Base-by-base conservation (phyloP, 2,329 filamentous ascomycete species). In the Tolypocladium album region DNA sequence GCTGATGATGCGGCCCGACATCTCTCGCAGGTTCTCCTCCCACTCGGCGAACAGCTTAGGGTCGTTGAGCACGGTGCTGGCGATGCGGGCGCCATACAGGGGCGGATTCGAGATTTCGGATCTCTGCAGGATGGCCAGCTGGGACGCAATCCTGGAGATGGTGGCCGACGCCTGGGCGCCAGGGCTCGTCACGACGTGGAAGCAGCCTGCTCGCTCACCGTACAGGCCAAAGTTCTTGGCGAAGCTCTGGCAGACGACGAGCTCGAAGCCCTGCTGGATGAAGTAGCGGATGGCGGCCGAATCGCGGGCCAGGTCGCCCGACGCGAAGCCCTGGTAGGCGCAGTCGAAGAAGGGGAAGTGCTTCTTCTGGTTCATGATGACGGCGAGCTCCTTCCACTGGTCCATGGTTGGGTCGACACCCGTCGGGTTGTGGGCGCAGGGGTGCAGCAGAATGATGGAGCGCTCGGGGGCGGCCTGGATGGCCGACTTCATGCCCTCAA, bases 291-390 rank as follows among this genome's bases (percentile, higher is more conserved):
- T 88, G n/a, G 94, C 90, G 80, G 88, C 92, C 64, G 90, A 90
- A 73, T 99, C 94, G 62, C 86, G 85, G 67, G 83, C 81, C 24
- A 97, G 84, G 72, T 95, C 87, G 61, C 94, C 94, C 0, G 94
- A 96, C 3, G 94, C 94, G 73, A 99, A 99, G 60, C 94, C 93
- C 77, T 97, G 94, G 80, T 99, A 99, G 60, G 94, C 94, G 65
- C 86, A 90, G 80, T 99, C 94, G 77, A 99, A 97, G 84, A 99
- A 97, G 69, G 94, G 93, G 79, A 99, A 96, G 75, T 95, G 93
- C 64, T 84, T 84, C 77, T 88, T 91, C 69, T 84, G 75, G 68
- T 83, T 84, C 75, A 97, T 86, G 53, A 96, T 75, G 52, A 81
- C 75, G 58, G 93, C 92, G 63, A 99, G 86, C 77, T 95, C 84